Base-by-base conservation (phyloP, 441 rosid genomes). In the Corymbia calophylla region DNA sequence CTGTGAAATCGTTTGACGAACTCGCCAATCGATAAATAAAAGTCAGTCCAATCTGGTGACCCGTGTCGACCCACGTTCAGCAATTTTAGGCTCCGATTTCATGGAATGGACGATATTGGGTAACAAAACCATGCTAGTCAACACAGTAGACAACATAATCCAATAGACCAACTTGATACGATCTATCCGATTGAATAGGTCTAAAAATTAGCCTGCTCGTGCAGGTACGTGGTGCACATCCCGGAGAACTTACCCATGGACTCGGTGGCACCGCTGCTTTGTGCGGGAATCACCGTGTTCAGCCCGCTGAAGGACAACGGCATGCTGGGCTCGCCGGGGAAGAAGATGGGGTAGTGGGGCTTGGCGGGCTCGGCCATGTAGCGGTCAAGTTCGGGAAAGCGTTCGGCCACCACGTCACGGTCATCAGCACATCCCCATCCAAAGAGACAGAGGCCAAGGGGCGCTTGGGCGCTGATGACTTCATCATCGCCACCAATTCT, bases 351-450 rank as follows among this genome's bases (percentile, higher is more conserved):
- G 89, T 94, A 0, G 96, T 94, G 27, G 98, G 98, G 47, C 92
- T 95, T 1, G 97, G 99, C 5, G 98, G 96, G 8, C 95, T 96
- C 14, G 98, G 98, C n/a, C 97, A 96, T 89, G 91, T 95, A 25
- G 97, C 98, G 9, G 95, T 97, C 60, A 97, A 95, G 88, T 94
- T 96, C 88, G 96, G 92, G 7, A 95, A 96, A 91, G 98, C 96
- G 17, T 95, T 95, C 88, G 94, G 97, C 87, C 95, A 95, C 91
- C 95, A 95, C 44, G 98, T 96, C 15, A 95, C 98, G 2, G 96
- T 96, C 35, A 95, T 96, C 87, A 95, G 97, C 90, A 92, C 96
- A n/a, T 95, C 96, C 85, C 93, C 97, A 6, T 92, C 91, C 3
- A 96, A 95, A 92, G 96, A 95, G 89, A 87, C 88, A 9, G 98